Evolutionary conservation across 257 asterid species (phyloP), one percentile per base, ranked within the genome.

Genomic region (Handroanthus guayacan): DNA sequence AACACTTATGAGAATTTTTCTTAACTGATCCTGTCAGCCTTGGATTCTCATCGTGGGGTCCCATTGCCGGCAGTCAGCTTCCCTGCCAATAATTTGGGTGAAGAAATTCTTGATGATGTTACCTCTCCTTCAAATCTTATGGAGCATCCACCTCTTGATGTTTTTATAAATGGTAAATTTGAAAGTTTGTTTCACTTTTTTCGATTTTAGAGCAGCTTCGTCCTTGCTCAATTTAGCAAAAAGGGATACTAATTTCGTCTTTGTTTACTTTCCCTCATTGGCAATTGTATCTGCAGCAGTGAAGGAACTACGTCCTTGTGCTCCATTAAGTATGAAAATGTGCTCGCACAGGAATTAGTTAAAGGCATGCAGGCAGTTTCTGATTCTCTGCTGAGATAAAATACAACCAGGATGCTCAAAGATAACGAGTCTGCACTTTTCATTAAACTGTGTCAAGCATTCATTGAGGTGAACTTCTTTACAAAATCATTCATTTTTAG

Each of bases 121-220:
- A 69, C 86, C 64, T 98, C 99, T 60, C 97, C 97, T 75, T 83
- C 98, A 71, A 87, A 80, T 87, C 93, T 95, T 18, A 95, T 95
- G 99, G 99, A 95, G 83, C 98, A 95, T 84, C 97, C 97, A 55
- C 98, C 99, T 78, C 92, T 95, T 78, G 99, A 97, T 44, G 95
- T 94, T 78, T 94, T 94, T 43, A 75, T 92, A 67, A 92, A 94
- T 79, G 97, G 97, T 94, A 71, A 74, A 76, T 38, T 76, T 79
- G 18, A 67, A 51, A 50, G 52, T 48, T 0, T 68, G 0, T 56
- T 62, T 36, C 31, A 11, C 5, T 6, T 57, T 68, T 51, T 25
- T 20, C 60, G 25, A 18, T 12, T 50, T 13, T n/a, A 69, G 37
- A 34, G 11, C 16, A 38, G 25, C 39, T 39, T 63, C 34, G 39